Evolutionary conservation across 208 protist species (phyloP).

Genomic region (Herpetomonas samuelpessoai): DNA sequence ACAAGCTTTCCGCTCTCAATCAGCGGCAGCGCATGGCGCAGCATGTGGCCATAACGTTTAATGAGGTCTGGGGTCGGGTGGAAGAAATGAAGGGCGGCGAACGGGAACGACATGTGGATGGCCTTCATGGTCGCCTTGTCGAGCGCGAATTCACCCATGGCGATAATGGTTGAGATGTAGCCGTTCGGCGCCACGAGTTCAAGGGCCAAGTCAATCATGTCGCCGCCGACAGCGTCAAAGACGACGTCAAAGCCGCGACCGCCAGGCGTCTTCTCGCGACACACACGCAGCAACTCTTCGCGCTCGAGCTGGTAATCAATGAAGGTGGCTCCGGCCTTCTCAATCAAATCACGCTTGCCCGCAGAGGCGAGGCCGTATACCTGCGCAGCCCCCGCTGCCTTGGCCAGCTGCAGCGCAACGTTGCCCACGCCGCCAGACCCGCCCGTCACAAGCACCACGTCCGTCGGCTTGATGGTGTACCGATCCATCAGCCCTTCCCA

Average conservation of each 20-base stretch:
- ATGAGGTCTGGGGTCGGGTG: conserved; percentile 1
- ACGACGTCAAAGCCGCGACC: conserved; percentile 21
- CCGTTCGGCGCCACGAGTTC: conserved; percentile 11
- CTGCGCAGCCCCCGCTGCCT: conserved; percentile 4
- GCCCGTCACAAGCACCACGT: conserved; percentile 15
- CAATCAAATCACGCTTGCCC: conserved; percentile 7
- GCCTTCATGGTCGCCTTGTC: conserved; percentile 4
- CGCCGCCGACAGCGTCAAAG: conserved; percentile 11
- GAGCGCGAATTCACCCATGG: conserved; percentile 1
- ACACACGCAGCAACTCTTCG: not conserved
- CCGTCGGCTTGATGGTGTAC: conserved; percentile 2
- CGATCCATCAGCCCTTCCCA: conserved; percentile 15
- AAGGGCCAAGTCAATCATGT: conserved; percentile 5
- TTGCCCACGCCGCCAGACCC: conserved; percentile 16
- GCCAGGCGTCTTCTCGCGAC: not conserved
- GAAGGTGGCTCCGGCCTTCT: conserved; percentile 5
- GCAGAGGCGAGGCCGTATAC: conserved; percentile 10
- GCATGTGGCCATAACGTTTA: conserved; percentile 6
- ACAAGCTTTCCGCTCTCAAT: conserved; percentile 9
- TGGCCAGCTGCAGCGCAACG: conserved; percentile 9
- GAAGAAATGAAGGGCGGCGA: conserved; percentile 13
- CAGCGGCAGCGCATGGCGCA: conserved; percentile 8
- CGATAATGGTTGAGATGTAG: conserved; percentile 7
- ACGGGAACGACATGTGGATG: conserved; percentile 4
- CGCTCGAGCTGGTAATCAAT: conserved; percentile 10